Conservation (phyloP, 2,329 filamentous ascomycete genomes). For the Fusarium floridanum region DNA sequence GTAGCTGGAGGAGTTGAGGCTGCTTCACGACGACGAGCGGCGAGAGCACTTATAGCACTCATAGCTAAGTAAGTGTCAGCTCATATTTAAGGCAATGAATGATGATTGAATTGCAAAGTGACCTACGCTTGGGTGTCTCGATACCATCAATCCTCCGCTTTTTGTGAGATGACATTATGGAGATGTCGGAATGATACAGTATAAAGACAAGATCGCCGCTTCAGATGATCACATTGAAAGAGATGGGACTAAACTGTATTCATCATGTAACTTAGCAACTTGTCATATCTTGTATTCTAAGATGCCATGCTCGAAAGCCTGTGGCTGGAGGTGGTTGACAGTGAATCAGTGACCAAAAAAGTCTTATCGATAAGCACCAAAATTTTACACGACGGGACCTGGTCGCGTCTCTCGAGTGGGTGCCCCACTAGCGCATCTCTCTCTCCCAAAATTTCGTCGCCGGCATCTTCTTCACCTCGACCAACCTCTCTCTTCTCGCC, state of each 20-base stretch:
- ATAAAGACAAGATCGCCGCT: not conserved
- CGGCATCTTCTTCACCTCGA: conserved; percentile 37
- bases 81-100: not conserved
- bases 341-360: not conserved
- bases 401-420: conserved; percentile 20
- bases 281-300: not conserved
- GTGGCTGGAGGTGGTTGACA: not conserved
- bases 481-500: conserved; percentile 26
- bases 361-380: conserved; percentile 12
- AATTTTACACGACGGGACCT: conserved; percentile 27
- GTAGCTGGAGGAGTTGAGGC: conserved; percentile 22
- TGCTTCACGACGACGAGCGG: conserved; percentile 50
- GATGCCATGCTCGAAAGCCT: not conserved
- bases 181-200: not conserved
- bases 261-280: no score
- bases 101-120: not conserved
- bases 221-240: not conserved
- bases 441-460: conserved; percentile 47
- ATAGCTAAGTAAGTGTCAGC: conserved; percentile 29
- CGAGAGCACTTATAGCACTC: conserved; percentile 55
- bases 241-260: not conserved
- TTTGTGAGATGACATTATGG: conserved; percentile 49
- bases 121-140: conserved; percentile 49
- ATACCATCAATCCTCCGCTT: conserved; percentile 52
- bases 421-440: conserved; percentile 40